Evolutionary conservation across 805 yeast species (phyloP), one percentile per base, ranked within the genome.

Genomic region (Tetrapisispora phaffii): DNA sequence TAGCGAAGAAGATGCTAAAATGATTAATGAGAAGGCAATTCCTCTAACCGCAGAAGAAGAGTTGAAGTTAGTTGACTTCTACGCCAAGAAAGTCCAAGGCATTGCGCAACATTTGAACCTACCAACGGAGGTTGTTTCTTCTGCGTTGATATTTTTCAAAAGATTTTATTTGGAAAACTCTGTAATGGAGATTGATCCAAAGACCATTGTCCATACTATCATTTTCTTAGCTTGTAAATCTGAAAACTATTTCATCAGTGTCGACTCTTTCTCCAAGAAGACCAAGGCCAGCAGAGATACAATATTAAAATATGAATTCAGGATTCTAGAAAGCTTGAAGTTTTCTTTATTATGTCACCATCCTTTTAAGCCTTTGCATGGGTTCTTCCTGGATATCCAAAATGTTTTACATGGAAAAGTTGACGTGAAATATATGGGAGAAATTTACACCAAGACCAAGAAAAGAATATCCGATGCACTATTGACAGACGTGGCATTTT

Each of bases 361-460:
- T 65, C 94, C 97, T 2, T 82, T 77, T 63, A 73, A 82, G 50
- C 87, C 97, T 0, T 65, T 93, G n/a, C 93, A 89, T 62, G 99
- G 99, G 20, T 89, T 90, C 60, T 90, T 83, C 63, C 74, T 90
- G 39, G 99, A 93, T 63, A 76, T 89, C 51, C 98, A 93, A 61
- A 72, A 64, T 44, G 72, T 69, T 44, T 65, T 76, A 46, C 52
- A 64, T 52, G 72, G 71, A 16, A 62, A 60, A 46, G 61, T 75
- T 16, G 79, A 77, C 47, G 66, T 74, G 26, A 75, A 75, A 39
- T 73, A 77, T 41, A 65, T 87, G 47, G 90, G 93, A 1, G 69
- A 70, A 39, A 71, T 79, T 37, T 85, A 85, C 62, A 94, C 85
- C 57, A 66, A 68, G 36, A 86, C 95, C 10, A 77, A 82, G 53